Conservation (phyloP, 2,329 filamentous ascomycete species). For the Biscogniauxia sp. region DNA sequence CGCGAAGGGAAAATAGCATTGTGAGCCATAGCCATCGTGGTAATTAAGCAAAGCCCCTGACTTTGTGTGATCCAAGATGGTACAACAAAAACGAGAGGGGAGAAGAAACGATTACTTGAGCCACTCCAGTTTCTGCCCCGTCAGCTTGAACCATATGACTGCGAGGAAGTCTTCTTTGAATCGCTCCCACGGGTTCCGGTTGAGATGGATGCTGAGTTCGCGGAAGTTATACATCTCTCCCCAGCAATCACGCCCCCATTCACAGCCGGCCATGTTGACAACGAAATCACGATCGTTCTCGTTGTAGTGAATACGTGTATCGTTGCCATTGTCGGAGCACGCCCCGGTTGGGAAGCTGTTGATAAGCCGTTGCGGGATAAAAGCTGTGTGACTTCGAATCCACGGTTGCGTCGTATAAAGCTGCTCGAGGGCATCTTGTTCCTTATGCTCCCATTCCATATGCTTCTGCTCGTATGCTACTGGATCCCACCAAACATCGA, state of each 20-base stretch:
- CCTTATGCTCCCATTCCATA: slow-evolving; percentile 99
- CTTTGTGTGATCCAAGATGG: not conserved
- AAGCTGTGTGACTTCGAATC: slow-evolving; percentile 84
- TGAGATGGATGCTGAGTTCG: slow-evolving; percentile 85
- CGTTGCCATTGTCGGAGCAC: slow-evolving; percentile 73
- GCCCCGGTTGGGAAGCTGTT: slow-evolving; percentile 93
- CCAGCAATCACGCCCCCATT: slow-evolving; percentile 97
- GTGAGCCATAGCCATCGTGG: not conserved
- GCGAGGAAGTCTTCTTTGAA: slow-evolving; percentile 67
- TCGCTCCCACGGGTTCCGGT: slow-evolving; percentile 76
- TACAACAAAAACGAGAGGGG: not conserved
- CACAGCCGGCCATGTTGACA: slow-evolving; percentile 97
- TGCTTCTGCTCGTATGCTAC: slow-evolving; percentile 97
- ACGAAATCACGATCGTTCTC: slow-evolving; percentile 85
- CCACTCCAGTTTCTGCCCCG: slow-evolving; percentile 58
- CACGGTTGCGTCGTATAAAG: slow-evolving; percentile 89
- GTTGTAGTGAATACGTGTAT: slow-evolving; percentile 81
- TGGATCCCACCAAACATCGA: slow-evolving; percentile 98
- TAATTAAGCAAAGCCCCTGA: not conserved
- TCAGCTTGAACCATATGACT: slow-evolving; percentile 61
- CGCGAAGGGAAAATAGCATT: not conserved
- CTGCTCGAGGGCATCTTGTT: slow-evolving; percentile 92
- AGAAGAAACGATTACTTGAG: slow-evolving; percentile 48
- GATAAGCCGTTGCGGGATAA: slow-evolving; percentile 86
- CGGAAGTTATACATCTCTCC: slow-evolving; percentile 96